phyloP scores from a whole-genome alignment of 495 filamentous ascomycete species.

The Extremus antarcticus region DNA sequence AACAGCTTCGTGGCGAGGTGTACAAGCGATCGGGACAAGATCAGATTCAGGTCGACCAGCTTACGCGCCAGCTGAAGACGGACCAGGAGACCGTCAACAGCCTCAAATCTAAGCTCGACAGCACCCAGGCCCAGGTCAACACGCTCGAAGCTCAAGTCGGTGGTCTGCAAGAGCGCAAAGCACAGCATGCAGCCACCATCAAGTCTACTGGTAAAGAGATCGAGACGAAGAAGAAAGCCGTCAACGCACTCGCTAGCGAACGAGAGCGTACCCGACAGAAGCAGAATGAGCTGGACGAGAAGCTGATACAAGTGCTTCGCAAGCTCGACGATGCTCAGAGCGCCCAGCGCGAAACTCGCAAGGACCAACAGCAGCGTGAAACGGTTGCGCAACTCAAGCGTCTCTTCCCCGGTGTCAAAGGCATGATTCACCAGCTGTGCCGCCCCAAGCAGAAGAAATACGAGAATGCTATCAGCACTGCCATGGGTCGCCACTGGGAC shows the following conservation, averaged over 20 bases:
- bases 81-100: conserved; percentile 82
- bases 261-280: conserved; percentile 66
- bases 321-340: conserved; percentile 75
- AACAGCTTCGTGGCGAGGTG: conserved; percentile 72
- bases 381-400: conserved; percentile 76
- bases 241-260: conserved; percentile 75
- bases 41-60: conserved; percentile 72
- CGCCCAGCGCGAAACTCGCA: conserved; percentile 71
- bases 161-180: conserved; percentile 56
- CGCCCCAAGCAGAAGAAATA: conserved; percentile 94
- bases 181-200: conserved; percentile 45
- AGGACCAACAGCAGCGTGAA: conserved; percentile 64
- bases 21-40: conserved; percentile 72
- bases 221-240: conserved; percentile 79
- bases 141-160: conserved; percentile 62
- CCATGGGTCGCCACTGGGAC: conserved; percentile 86
- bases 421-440: conserved; percentile 83
- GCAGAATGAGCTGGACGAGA: conserved; percentile 81
- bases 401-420: conserved; percentile 83
- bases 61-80: conserved; percentile 72
- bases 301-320: conserved; percentile 65
- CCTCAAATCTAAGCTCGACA: conserved; percentile 75
- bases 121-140: conserved; percentile 57
- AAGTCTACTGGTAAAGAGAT: conserved; percentile 65
- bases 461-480: conserved; percentile 81